Evolutionary conservation across 352 stramenopile genomes (phyloP), one percentile per base, ranked within the genome.

Genomic region (Peronospora tabacina): DNA sequence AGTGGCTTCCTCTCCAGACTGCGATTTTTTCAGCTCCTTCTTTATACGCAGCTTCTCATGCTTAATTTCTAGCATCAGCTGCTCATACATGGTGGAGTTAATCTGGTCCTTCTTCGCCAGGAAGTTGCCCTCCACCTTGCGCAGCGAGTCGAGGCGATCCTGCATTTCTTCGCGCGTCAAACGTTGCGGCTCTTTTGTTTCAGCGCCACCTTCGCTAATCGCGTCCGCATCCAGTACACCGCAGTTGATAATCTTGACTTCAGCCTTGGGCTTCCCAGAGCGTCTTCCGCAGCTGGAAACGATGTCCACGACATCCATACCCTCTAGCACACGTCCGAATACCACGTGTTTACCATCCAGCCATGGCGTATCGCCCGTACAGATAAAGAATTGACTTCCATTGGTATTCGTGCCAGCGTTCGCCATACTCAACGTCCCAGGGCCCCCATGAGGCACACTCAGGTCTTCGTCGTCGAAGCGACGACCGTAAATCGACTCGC

Each of bases 301-400:
- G 36, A 80, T 85, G 51, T 97, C 92, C n/a, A 98, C 85, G 28
- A 97, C 69, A 58, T 96, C 83, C 72, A 89, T 88, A 36, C 89
- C 89, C 43, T 96, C 85, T 29, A 93, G 37, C 7, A 95, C 87
- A 41, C 72, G 70, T 24, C 95, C 95, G 71, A 98, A 98, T 0
- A 98, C 96, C 20, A 96, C 77, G 78, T 99, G 96, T 67, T 95
- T 97, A 44, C 92, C 93, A 55, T 99, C 92, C 28, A 99, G 75
- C 92, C 93, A 98, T 29, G 90, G 82, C 22, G 94, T 98, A 55
- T 96, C 82, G 30, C 73, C 75, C 36, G 95, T 97, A 13, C 90
- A 96, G 44, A 98, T 97, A 63, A 98, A 98, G 67, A 98, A 98
- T 68, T 98, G 92, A 46, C 73, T 94, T 53, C 91, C 90, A 63